Evolutionary conservation across 1,284 basidiomycete species (phyloP), one percentile per base, ranked within the genome.

Genomic region (Moesziomyces antarcticus): DNA sequence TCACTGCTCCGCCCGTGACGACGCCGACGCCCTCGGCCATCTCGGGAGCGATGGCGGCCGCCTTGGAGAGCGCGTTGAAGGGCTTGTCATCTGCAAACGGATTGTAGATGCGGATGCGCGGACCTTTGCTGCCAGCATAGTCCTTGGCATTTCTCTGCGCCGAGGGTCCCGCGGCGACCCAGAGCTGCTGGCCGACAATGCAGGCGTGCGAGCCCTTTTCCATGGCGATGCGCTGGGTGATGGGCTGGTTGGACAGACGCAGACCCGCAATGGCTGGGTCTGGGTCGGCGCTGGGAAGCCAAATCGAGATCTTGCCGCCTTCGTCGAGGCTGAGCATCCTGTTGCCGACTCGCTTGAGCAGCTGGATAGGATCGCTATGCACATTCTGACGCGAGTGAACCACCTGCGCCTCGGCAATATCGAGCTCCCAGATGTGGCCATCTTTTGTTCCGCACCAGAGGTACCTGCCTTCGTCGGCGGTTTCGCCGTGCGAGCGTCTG

Each of bases 1-100:
- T 85, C 24, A 93, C 86, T 0, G 94, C 89, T 0, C 91, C 93
- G 27, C 90, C 89, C 0, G 92, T 93, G 14, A 97, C 92, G 0
- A 91, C 87, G 1, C 95, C 95, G 49, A 91, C 86, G 65, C 89
- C 86, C 74, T 92, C 65, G 9, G 89, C 22, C 84, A 86, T 3
- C 88, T 89, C 53, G 88, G 82, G 22, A 0, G 77, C 69, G n/a
- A 81, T 66, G 13, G 40, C 49, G 9, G 65, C 43, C 5, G 81
- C 78, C 47, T 75, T 61, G 14, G 74, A 72, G n/a, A 70, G 51
- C 13, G 80, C 81, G 50, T 81, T 81, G 70, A 83, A 83, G 1
- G 81, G 79, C 42, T 74, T 74, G 43, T 76, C 75, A 53, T 80
- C 78, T 0, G 75, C 67, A 24, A 80, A 75, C 8, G 81, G 82